Conservation (phyloP, 768 basidiomycete species). For the Panaeolus papilionaceus region DNA sequence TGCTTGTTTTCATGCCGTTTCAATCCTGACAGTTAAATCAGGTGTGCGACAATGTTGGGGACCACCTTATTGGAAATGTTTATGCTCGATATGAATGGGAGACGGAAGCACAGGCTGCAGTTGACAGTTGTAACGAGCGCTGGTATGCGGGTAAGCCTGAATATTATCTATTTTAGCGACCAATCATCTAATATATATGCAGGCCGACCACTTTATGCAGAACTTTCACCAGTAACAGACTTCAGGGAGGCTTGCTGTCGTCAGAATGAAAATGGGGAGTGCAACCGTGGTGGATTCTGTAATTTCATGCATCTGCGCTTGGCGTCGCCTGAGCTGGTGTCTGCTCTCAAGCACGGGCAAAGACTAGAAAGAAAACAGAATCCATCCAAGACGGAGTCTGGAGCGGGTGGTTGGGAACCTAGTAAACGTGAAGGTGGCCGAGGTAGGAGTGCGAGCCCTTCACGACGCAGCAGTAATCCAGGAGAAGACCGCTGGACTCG, state of each 20-base stretch:
- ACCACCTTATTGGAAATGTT: constrained; percentile 96
- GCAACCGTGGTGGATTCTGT: constrained; percentile 97
- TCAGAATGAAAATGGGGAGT: constrained; percentile 98
- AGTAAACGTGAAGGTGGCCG: constrained; percentile 67
- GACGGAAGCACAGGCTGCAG: constrained; percentile 93
- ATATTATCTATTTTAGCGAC: constrained; percentile 18
- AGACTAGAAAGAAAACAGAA: constrained; percentile 80
- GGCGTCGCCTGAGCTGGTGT: constrained; percentile 84
- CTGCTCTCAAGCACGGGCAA: constrained; percentile 81
- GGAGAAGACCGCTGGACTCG: constrained; percentile 85
- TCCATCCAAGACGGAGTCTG: constrained; percentile 64
- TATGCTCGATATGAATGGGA: constrained; percentile 99
- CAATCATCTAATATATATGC: constrained; percentile 4
- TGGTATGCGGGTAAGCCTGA: constrained; percentile 91
- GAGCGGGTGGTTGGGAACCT: constrained; percentile 88
- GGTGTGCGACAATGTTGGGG: constrained; percentile 99
- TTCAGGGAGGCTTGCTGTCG: constrained; percentile 99
- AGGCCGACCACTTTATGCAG: constrained; percentile 96
- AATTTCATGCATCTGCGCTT: constrained; percentile 98
- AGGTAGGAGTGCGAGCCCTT: constrained; percentile 78
- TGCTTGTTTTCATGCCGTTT: constrained; percentile 15
- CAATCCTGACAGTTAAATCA: constrained; percentile 33
- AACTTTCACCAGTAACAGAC: constrained; percentile 97
- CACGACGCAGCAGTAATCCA: constrained; percentile 60
- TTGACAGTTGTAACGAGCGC: constrained; percentile 91